Evolutionary conservation across 129 eudicot species (phyloP), one percentile per base, ranked within the genome.

Genomic region (Escallonia herrerae): DNA sequence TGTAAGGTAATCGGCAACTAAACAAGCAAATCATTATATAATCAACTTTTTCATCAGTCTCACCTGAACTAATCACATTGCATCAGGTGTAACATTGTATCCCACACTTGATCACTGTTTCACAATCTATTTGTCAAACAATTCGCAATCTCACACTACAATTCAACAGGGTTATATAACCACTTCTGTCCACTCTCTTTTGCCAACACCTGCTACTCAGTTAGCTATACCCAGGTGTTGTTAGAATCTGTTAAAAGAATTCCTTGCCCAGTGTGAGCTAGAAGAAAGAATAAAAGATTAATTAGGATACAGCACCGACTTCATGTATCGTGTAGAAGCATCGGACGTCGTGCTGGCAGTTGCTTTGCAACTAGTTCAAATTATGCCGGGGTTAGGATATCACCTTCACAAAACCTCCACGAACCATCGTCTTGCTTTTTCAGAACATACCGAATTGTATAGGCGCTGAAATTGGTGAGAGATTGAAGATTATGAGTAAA

Each of bases 341-440:
- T 11, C 4, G 22, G 49, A 5, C 22, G n/a, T 11, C 5, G 1
- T 14, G 58, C 58, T 53, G 5, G 33, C 58, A 53, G 7, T n/a
- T 3, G 58, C 5, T 3, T 53, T 53, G 42, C 71, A 65, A 40
- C 59, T 45, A 5, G 49, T 8, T 5, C 49, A 49, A 22, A 60
- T 90, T 84, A 84, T 51, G 83, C 67, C 8, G 83, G 60, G 63
- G 76, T 63, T 70, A 72, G 82, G 68, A 91, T 76, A 66, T 84
- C 87, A 49, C 87, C 87, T 81, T 86, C 83, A 58, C 80, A 85
- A 63, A 93, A 93, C 76, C 79, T 89, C 96, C 99, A 93, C 3
- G 95, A 81, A 40, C 95, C 96, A 72, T 86, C 95, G 4, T 77
- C 87, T 67, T 83, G 91, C 79, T 81, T 79, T 72, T 77, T 83